These are phyloP conservation scores for Alternaria rosae DNA, from an alignment of 2,329 filamentous ascomycete genomes.

Conservation along the genomic window DNA sequence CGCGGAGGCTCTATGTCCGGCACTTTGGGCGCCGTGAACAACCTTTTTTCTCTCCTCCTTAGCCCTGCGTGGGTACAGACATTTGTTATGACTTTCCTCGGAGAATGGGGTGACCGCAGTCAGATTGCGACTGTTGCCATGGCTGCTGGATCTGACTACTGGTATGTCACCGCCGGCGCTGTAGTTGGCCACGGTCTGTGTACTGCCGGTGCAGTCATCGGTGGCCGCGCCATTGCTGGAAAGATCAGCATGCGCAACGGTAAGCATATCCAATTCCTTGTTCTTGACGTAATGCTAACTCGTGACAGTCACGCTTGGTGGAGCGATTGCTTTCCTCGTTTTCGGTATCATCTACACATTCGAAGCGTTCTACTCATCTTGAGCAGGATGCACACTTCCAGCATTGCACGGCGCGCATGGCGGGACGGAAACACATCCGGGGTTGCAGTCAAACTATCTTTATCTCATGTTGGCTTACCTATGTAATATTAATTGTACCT, in stretches of 20 bases:
- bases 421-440: constrained; percentile 16
- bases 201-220: constrained; percentile 89
- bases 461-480: constrained; percentile 3
- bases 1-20: constrained; percentile 62
- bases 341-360: constrained; percentile 93
- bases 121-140: constrained; percentile 99
- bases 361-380: constrained; percentile 70
- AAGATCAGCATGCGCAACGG: constrained; percentile 94
- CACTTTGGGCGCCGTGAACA: constrained; percentile 73
- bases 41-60: constrained; percentile 84
- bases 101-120: constrained; percentile 96
- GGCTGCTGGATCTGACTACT: constrained; percentile 98
- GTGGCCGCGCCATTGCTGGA: constrained; percentile 90
- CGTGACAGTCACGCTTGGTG: constrained; percentile 82
- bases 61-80: constrained; percentile 99
- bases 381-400: constrained; percentile 32
- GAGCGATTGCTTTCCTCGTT: constrained; percentile 85
- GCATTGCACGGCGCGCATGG: constrained; percentile 35
- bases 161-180: constrained; percentile 95
- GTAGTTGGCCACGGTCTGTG: constrained; percentile 86
- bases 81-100: constrained; percentile 98
- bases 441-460: neutral
- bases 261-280: constrained; percentile 61
- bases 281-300: constrained; percentile 31
- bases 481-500: constrained; percentile 40